phyloP scores from a whole-genome alignment of 2,329 filamentous ascomycete genomes.

The Colletotrichum incanum region DNA sequence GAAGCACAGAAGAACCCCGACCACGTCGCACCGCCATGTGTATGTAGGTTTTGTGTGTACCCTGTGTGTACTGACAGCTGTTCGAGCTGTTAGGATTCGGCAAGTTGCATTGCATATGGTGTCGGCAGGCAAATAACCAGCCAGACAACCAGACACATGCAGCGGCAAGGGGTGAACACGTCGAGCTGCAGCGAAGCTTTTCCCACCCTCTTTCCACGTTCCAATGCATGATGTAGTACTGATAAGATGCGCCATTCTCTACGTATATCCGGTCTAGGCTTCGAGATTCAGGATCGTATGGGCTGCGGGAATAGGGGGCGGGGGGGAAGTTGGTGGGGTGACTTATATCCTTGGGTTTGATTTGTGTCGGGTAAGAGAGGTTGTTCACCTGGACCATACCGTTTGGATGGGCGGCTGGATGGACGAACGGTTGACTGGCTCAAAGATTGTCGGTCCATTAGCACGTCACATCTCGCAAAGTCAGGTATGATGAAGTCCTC shows the following conservation, averaged over 20 bases:
- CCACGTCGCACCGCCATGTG: background rate
- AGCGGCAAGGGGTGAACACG: conserved; percentile 24
- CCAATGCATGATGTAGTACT: background rate
- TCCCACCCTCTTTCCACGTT: background rate
- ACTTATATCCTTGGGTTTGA: background rate
- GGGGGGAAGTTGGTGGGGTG: background rate
- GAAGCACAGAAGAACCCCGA: background rate
- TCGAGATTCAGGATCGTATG: background rate
- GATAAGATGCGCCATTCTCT: background rate
- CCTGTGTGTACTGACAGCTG: background rate
- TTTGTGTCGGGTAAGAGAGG: background rate
- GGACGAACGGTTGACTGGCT: background rate
- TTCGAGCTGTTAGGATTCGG: conserved; percentile 10
- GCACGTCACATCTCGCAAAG: background rate
- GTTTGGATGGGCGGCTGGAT: background rate
- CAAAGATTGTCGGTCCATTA: background rate
- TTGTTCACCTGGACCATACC: background rate
- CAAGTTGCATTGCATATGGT: conserved; percentile 24
- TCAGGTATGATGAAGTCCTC: background rate
- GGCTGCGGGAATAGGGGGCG: background rate
- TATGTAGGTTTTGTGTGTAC: background rate
- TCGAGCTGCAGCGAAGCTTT: conserved; percentile 19
- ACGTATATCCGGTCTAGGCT: background rate
- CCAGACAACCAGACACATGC: background rate
- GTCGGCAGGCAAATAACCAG: conserved; percentile 6